Conservation (phyloP, 139 green algal species). For the Haematococcus sp. region DNA sequence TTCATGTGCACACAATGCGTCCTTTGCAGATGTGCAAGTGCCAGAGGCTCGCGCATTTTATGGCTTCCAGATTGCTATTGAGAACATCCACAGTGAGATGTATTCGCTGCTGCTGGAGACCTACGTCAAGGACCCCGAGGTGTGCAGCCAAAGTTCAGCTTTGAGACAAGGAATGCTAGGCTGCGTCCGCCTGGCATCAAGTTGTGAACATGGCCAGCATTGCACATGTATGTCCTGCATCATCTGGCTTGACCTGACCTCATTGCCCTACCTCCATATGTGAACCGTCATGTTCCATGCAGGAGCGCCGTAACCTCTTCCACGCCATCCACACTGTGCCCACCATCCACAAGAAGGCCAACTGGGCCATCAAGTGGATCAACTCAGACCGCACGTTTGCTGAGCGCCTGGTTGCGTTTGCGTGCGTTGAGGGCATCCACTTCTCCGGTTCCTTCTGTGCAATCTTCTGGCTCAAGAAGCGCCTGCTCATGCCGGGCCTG, state of each 20-base stretch:
- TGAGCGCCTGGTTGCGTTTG: conserved; percentile 83
- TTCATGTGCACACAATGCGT: too few species aligned
- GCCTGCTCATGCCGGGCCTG: conserved; percentile 94
- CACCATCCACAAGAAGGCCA: conserved; percentile 85
- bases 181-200: not conserved
- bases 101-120: conserved; percentile 87
- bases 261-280: not conserved
- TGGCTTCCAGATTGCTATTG: conserved; percentile 97
- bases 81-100: conserved; percentile 98
- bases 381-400: conserved; percentile 20
- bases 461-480: conserved; percentile 99
- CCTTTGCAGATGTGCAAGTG: conserved; percentile 47
- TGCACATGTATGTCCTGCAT: not conserved
- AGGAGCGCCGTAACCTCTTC: conserved; percentile 68
- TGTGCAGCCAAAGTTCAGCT: conserved; percentile 26
- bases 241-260: not conserved
- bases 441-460: conserved; percentile 92
- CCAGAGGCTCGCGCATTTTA: conserved; percentile 92
- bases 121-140: conserved; percentile 42
- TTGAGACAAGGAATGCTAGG: not conserved
- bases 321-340: conserved; percentile 88
- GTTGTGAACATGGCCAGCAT: not conserved
- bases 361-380: conserved; percentile 97
- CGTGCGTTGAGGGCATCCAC: conserved; percentile 98
- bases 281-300: not conserved